Evolutionary conservation across 768 basidiomycete genomes (phyloP), one percentile per base, ranked within the genome.

Genomic region (Rickenella mellea): DNA sequence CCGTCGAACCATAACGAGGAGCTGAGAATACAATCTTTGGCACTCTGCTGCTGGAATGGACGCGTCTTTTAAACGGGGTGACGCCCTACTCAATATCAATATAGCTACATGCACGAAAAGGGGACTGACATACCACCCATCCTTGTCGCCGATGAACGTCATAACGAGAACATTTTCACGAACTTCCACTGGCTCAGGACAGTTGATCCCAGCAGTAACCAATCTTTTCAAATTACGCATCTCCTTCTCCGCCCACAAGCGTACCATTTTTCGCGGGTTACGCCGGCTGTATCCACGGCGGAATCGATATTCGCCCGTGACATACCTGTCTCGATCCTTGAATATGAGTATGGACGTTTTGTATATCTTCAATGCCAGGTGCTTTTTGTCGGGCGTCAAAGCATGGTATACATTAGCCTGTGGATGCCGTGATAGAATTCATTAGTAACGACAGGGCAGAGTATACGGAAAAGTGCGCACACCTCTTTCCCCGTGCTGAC

Each of bases 331-430:
- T n/a, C 96, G 79, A 50, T 97, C 90, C 61, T 97, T 94, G 72
- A 99, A 99, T 7, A 91, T 72, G 7, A 99, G 78, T 49, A 99
- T 98, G 20, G 92, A 96, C 1, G 96, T 99, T 59, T 98, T 96
- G 70, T 93, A 99, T 46, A 99, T 91, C 61, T 99, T 99, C 46
- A 98, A 74, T 0, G 96, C 96, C 31, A 96, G 67, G 54, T 94
- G 88, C 17, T 52, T 48, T 4, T 55, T 57, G 3, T 64, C 61
- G 0, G 74, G 68, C 0, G 73, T 69, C 27, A 85, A 56, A 1
- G 92, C 91, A 55, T 97, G 92, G 58, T 99, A 99, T 10, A 99
- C 96, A 53, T 98, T 98, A 7, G 94, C 94, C 91, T 94, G 51
- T 4, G 29, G 15, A n/a, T n/a, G n/a, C n/a, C n/a, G n/a, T 12